Base-by-base conservation (phyloP, 2,329 filamentous ascomycete species). In the Colletotrichum tofieldiae region DNA sequence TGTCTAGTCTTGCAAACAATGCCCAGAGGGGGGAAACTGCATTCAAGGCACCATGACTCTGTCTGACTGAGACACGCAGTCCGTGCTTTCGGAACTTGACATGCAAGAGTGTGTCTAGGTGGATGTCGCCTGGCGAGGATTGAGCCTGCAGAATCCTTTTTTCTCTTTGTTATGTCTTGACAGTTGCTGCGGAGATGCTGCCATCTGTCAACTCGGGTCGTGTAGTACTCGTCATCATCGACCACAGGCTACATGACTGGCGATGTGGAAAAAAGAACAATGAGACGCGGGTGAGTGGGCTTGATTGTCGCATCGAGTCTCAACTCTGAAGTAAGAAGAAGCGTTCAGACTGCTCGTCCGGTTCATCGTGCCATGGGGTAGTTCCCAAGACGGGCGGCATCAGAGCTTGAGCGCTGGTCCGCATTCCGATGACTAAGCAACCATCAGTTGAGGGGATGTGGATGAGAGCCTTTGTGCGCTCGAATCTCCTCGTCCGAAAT, bases 61-160 rank as follows among this genome's bases (percentile, higher is more conserved):
- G n/a, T 3, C 14, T 11, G 18, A 9, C 9, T 62, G 60, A 62
- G 45, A 62, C 45, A 51, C 35, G 20, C 8, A 3, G 32, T 3
- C 45, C 60, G 32, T 62, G 47, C 60, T 52, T 45, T 62, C 32
- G 45, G 59, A 62, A 62, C 60, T 62, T n/a, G 60, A 62, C 59
- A 16, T 51, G 60, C 60, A 62, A 51, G 56, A 62, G 32, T 43
- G n/a, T 37, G 43, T 52, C 45, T 39, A 41, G 59, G 32, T 49
- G 59, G 35, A 26, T 43, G 45, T 26, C 43, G 39, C 16, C 45
- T 26, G 16, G 45, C 60, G 45, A 52, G 60, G 60, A 51, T 20
- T 29, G 60, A 26, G 35, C 54, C 54, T 58, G 54, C 18, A 56
- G 35, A 39, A 5, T 32, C n/a, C 5, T 29, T 26, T 35, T 12